Evolutionary conservation across 2,329 filamentous ascomycete species (phyloP), one percentile per base, ranked within the genome.

Genomic region (Neofusicoccum umdonicola): DNA sequence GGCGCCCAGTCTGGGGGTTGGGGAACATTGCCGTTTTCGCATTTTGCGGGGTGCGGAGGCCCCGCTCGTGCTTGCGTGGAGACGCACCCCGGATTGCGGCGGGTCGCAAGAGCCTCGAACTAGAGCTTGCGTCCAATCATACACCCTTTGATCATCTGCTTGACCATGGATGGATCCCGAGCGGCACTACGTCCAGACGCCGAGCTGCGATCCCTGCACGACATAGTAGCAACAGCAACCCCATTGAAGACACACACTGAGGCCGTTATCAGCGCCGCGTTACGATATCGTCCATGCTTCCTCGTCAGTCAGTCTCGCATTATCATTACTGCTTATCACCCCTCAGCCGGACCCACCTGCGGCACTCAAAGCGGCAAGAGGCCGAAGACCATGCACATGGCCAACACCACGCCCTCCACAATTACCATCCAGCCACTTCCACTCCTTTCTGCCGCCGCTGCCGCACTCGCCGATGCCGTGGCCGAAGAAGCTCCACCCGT

Each of bases 31-130:
- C 54, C 54, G 12, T 31, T 57, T 44, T 57, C 9, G 52, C 37
- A 15, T 42, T 42, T 34, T 44, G 54, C n/a, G 54, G 54, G 54
- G 41, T 58, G 54, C 45, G 54, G 54, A 41, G 54, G 19, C 54
- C 54, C 54, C 54, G 41, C 54, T 34, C 27, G 8, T 15, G 39
- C 37, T 34, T 42, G 1, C 37, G 52, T 52, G 37, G 52, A 57
- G 37, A 27, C n/a, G 19, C 15, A 34, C 22, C 54, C 41, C 41
- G 15, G 39, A 58, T 15, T 31, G 22, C 27, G 39, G 19, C 54
- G 41, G 8, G 5, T 9, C 6, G 8, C 7, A 15, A 19, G 17
- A 22, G 17, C 35, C 37, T 22, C 17, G 37, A 42, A 6, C 4
- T 15, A 13, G 7, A 22, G 12, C 2, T 8, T 12, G 19, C 8